Evolutionary conservation across 2,329 filamentous ascomycete genomes (phyloP), one percentile per base, ranked within the genome.

Genomic region (Beauveria sp.): DNA sequence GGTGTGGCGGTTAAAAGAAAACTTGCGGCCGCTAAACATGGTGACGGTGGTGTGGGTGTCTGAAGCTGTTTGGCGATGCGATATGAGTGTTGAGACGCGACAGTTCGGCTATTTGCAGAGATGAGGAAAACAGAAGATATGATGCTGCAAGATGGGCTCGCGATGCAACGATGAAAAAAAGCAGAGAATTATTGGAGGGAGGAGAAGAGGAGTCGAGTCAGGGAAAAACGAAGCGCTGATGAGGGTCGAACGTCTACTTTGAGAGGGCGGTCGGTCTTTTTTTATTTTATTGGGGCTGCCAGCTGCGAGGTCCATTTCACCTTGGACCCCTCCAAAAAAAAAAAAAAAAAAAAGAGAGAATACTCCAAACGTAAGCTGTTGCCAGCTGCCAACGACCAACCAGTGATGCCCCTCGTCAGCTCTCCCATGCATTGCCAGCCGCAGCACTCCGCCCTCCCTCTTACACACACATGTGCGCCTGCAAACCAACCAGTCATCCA

Each of bases 1-100:
- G 58, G 85, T 86, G 70, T 86, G 83, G 69, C 84, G 80, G 75
- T 88, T 87, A 75, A 88, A 87, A 65, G 83, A 86, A 74, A 87
- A 87, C 71, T 86, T 86, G 75, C 85, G 83, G 63, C 79, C 80
- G 70, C 76, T 74, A 68, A 83, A 83, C 76, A 82, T 81, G 60
- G 20, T 49, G 38, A 43, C 10, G 34, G 8, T 45, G 24, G 28
- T 46, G 12, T 31, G 16, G 10, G 20, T n/a, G 49, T 54, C 4
- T 34, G 28, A 18, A 22, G 57, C 18, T 54, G 48, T 52, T 42
- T 51, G 40, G 20, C 6, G 56, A 60, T 24, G 38, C 38, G 40
- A 52, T 9, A 40, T 60, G 31, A 18, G 20, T 49, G 46, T 51
- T 43, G 28, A 42, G 38, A 34, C 16, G 22, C 40, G 49, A 31